Percentiles rank a stretch among this genome's conserved stretches.
phyloP scores from a whole-genome alignment of 371 early-diverging fungal species.

The Mitosporidium daphniae region DNA sequence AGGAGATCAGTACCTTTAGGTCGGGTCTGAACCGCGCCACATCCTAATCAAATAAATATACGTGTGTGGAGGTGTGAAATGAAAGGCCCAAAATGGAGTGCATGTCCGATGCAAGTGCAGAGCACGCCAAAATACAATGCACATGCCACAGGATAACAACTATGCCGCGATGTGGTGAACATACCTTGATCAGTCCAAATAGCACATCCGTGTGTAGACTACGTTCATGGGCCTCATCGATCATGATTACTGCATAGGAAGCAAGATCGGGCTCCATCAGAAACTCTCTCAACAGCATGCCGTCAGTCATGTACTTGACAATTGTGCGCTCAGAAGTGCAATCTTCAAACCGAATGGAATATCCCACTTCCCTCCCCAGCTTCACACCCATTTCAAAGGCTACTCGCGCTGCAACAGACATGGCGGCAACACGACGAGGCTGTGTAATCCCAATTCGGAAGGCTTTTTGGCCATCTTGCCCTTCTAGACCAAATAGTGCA shows the following conservation, averaged over 20 bases:
- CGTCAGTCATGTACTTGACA: conserved; percentile 93
- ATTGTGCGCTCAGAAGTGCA: conserved; percentile 67
- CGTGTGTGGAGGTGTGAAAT: too few species aligned
- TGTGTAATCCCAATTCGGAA: conserved; percentile 96
- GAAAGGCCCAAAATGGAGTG: conserved; percentile 8
- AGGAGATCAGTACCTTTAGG: conserved; percentile 71
- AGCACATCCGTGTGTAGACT: conserved; percentile 87
- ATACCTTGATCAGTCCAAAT: conserved; percentile 56
- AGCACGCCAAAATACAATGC: too few species aligned
- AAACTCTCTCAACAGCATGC: conserved; percentile 86
- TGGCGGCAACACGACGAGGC: conserved; percentile 92
- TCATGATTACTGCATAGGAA: conserved; percentile 55
- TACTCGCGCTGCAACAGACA: conserved; percentile 83
- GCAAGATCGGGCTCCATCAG: conserved; percentile 76
- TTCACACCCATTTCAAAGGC: conserved; percentile 71
- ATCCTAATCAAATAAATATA: too few species aligned
- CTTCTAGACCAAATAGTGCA: too few species aligned
- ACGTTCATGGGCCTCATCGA: conserved; percentile 95
- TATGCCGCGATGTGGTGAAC: too few species aligned
- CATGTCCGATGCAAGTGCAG: too few species aligned
- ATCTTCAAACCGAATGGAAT: conserved; percentile 88
- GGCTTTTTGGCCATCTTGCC: too few species aligned
- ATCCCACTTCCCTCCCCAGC: conserved; percentile 49
- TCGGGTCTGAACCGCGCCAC: too few species aligned
- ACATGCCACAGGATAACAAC: too few species aligned